Conservation (phyloP, 2,329 filamentous ascomycete species). For the Colletotrichum liriopes region DNA sequence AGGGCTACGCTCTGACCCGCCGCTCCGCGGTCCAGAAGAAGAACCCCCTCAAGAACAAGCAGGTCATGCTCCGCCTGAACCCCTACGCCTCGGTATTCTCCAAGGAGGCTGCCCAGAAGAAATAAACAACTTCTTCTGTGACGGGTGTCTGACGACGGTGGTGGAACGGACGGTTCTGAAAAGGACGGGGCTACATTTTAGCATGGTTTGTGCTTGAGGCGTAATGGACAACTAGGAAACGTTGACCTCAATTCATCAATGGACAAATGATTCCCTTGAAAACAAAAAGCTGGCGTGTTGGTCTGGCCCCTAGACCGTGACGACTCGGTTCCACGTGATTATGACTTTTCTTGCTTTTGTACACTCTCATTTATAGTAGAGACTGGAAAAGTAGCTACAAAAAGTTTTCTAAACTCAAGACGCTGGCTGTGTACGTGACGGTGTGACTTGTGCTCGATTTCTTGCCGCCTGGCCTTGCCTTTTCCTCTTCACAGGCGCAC, state of each 20-base stretch:
- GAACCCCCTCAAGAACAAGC: slow-evolving; percentile 99
- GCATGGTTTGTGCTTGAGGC: slow-evolving; percentile 46
- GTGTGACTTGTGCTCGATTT: background rate
- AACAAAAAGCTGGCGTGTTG: slow-evolving; percentile 10
- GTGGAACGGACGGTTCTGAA: slow-evolving; percentile 41
- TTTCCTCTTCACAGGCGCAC: too few relatives aligned
- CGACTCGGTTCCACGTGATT: slow-evolving; percentile 39
- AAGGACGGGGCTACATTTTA: slow-evolving; percentile 44
- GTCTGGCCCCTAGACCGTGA: slow-evolving; percentile 37
- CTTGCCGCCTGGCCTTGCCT: background rate
- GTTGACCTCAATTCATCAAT: slow-evolving; percentile 47
- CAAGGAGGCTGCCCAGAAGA: slow-evolving; percentile 77
- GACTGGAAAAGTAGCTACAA: slow-evolving; percentile 38
- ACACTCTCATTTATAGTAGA: slow-evolving; percentile 22
- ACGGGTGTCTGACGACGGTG: slow-evolving; percentile 34
- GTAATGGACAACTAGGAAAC: slow-evolving; percentile 45
- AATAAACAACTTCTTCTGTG: slow-evolving; percentile 27
- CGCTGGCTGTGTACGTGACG: background rate
- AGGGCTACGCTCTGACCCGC: slow-evolving; percentile 92
- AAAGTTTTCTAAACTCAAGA: slow-evolving; percentile 22
- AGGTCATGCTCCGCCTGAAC: slow-evolving; percentile 98
- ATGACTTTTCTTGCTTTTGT: slow-evolving; percentile 33
- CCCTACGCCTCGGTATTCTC: slow-evolving; percentile 94
- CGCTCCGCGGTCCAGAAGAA: slow-evolving; percentile 96
- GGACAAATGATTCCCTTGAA: slow-evolving; percentile 46